Conservation (phyloP, 2,329 filamentous ascomycete species). For the Aureobasidium leucospermi region DNA sequence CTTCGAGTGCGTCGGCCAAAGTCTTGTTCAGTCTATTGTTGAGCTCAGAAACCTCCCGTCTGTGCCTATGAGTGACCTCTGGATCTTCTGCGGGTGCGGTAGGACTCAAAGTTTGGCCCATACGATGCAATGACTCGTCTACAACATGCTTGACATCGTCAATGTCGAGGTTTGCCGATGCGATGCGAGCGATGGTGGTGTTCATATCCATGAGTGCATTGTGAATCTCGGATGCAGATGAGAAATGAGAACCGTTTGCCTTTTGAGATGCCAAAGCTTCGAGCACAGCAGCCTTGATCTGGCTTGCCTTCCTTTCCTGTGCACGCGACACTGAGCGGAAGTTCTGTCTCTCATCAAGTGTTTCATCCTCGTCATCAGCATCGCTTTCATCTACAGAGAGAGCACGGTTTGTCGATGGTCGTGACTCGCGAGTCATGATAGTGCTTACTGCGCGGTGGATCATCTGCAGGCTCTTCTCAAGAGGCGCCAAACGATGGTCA, state of each 20-base stretch:
- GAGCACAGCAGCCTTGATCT: conserved; percentile 55
- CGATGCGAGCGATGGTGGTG: conserved; percentile 39
- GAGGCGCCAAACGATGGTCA: conserved; percentile 66
- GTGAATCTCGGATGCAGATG: conserved; percentile 33
- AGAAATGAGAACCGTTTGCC: background rate
- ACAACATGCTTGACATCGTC: conserved; percentile 35
- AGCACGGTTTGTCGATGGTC: conserved; percentile 29
- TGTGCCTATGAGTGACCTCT: conserved; percentile 23
- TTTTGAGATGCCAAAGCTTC: conserved; percentile 53
- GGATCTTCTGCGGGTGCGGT: conserved; percentile 21
- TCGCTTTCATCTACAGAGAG: conserved; percentile 66
- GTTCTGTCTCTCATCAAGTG: conserved; percentile 55
- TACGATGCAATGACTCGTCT: conserved; percentile 27
- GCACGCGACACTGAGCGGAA: conserved; percentile 68
- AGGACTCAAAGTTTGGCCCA: conserved; percentile 23
- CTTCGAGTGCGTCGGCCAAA: conserved; percentile 30
- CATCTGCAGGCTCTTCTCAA: conserved; percentile 68
- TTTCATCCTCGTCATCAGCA: conserved; percentile 64
- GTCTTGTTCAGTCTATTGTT: conserved; percentile 27
- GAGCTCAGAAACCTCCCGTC: conserved; percentile 24
- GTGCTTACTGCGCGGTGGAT: conserved; percentile 51
- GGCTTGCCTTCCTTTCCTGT: conserved; percentile 72
- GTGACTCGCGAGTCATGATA: conserved; percentile 6
- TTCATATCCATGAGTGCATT: conserved; percentile 42
- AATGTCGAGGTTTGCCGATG: conserved; percentile 37